Evolutionary conservation across 2,329 filamentous ascomycete species (phyloP).

Genomic region (Scytalidium lignicola): DNA sequence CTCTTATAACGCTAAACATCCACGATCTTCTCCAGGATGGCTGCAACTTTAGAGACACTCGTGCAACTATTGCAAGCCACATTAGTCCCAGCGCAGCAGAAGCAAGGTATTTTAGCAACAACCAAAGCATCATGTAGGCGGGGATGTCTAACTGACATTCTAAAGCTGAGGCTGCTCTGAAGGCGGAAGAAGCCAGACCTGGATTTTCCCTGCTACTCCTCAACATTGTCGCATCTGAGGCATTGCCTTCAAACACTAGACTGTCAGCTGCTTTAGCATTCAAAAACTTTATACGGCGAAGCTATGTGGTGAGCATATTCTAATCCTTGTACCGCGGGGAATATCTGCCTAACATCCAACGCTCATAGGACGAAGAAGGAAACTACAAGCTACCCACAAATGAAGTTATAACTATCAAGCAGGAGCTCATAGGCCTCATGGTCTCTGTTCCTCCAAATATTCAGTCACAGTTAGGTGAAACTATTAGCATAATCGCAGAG

Average conservation of each 20-base stretch:
- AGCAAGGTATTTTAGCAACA: conserved; percentile 63
- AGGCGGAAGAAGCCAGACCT: conserved; percentile 73
- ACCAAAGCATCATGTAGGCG: conserved; percentile 13
- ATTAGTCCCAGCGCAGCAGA: conserved; percentile 80
- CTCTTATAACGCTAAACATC: neutral
- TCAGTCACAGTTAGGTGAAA: conserved; percentile 91
- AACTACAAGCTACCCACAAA: conserved; percentile 79
- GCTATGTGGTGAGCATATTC: conserved; percentile 66
- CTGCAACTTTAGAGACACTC: conserved; percentile 56
- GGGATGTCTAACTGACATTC: conserved; percentile 23
- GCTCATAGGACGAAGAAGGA: conserved; percentile 76
- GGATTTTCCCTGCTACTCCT: conserved; percentile 85
- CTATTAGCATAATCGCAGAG: conserved; percentile 94
- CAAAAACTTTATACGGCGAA: conserved; percentile 95
- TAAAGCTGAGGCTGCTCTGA: conserved; percentile 75
- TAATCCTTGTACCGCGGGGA: neutral
- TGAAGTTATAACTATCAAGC: conserved; percentile 88
- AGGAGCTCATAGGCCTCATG: conserved; percentile 94
- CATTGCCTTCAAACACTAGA: conserved; percentile 70
- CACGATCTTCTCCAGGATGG: conserved; percentile 40
- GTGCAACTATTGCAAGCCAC: conserved; percentile 86
- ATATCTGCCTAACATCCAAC: conserved; percentile 12
- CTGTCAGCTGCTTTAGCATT: conserved; percentile 89
- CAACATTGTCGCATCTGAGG: conserved; percentile 77
- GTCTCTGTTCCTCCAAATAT: conserved; percentile 82